A percentile compares a stretch with the other conserved stretches of the same genome.
Evolutionary conservation across 345 rosid species (phyloP).

Genomic region (Citrus medica): DNA sequence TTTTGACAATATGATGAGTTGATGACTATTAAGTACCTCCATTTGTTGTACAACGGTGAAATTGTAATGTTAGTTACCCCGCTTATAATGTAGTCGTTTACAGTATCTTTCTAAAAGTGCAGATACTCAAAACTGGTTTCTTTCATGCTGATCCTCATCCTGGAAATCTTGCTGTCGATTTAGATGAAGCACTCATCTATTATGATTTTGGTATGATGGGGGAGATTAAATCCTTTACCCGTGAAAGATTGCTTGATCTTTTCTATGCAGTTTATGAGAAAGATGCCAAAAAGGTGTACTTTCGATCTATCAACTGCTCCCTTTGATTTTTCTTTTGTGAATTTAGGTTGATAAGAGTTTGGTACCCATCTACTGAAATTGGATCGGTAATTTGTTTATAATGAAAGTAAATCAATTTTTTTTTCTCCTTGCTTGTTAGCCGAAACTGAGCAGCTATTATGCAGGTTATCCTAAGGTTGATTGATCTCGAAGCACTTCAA

Average conservation of each 20-base stretch:
- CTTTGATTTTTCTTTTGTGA: constrained; percentile 2
- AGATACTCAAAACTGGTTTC: constrained; percentile 93
- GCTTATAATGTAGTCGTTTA: constrained; percentile 2
- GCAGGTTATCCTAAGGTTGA: constrained; percentile 79
- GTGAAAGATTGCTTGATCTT: constrained; percentile 79
- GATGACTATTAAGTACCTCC: neutral
- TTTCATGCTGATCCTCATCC: constrained; percentile 99
- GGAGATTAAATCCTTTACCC: constrained; percentile 87
- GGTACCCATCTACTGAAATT: neutral
- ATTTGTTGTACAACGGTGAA: neutral
- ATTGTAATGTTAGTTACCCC: neutral
- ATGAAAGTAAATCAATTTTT: neutral
- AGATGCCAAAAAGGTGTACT: constrained; percentile 83
- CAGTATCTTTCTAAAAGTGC: constrained; percentile 12
- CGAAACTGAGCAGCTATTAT: constrained; percentile 21
- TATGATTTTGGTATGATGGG: constrained; percentile 99
- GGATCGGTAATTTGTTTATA: neutral
- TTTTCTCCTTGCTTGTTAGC: neutral
- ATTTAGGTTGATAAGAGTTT: neutral
- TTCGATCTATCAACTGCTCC: constrained; percentile 9
- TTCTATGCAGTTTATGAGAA: constrained; percentile 90
- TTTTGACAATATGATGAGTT: neutral
- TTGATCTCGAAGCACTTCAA: constrained; percentile 90
- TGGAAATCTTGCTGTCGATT: constrained; percentile 90
- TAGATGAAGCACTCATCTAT: constrained; percentile 78